phyloP scores from a whole-genome alignment of 2,329 filamentous ascomycete species.

The Exophiala xenobiotica region DNA sequence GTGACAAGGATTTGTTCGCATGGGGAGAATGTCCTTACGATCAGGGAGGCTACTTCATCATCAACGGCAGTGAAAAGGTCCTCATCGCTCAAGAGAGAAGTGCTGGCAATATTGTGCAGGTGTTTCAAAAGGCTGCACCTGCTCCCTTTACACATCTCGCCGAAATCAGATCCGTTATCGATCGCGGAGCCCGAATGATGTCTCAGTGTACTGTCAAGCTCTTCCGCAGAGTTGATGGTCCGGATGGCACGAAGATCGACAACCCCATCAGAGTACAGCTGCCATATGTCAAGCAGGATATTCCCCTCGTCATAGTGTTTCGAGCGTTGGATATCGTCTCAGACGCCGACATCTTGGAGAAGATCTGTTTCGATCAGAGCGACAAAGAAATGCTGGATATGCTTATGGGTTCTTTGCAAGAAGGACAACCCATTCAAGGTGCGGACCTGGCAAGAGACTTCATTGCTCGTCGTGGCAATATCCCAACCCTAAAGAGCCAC shows the following conservation, averaged over 20 bases:
- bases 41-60: conserved; percentile 97
- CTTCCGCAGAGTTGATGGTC: conserved; percentile 76
- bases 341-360: conserved; percentile 95
- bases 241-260: conserved; percentile 42
- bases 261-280: conserved; percentile 74
- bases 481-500: conserved; percentile 67
- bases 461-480: conserved; percentile 86
- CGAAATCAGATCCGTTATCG: conserved; percentile 92
- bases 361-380: conserved; percentile 93
- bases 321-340: conserved; percentile 92
- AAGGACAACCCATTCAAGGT: conserved; percentile 94
- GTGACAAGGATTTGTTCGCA: conserved; percentile 81
- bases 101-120: conserved; percentile 97
- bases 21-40: conserved; percentile 98
- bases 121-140: conserved; percentile 96
- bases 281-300: conserved; percentile 89
- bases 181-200: conserved; percentile 92
- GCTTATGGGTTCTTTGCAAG: conserved; percentile 94
- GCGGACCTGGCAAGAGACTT: conserved; percentile 91
- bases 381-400: conserved; percentile 98
- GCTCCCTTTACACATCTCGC: conserved; percentile 90
- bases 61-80: conserved; percentile 98
- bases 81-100: conserved; percentile 96
- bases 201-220: conserved; percentile 91
- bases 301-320: conserved; percentile 94